Evolutionary conservation across 1,284 basidiomycete species (phyloP).

Genomic region (Microbotryum lychnidis-dioicae): DNA sequence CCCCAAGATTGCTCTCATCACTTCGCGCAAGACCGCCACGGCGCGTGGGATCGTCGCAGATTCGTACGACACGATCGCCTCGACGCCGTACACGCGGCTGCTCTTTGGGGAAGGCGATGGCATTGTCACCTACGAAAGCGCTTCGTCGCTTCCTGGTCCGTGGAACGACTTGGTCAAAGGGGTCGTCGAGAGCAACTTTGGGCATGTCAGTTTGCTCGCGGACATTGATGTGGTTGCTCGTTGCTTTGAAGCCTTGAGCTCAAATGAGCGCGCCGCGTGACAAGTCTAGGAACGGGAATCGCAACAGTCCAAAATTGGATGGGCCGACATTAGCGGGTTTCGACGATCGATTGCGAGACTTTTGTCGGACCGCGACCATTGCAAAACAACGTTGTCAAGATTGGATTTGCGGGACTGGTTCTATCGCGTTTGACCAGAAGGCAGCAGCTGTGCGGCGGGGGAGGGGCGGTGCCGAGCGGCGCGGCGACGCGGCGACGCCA

Average conservation of each 20-base stretch:
- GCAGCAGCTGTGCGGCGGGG: too few species aligned
- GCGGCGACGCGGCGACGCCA: too few species aligned
- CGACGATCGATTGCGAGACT: too few species aligned
- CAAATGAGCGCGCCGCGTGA: background rate
- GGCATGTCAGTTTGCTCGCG: constrained; percentile 36
- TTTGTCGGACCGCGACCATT: too few species aligned
- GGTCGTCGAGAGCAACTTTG: constrained; percentile 32
- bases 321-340: too few species aligned
- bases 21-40: constrained; percentile 36
- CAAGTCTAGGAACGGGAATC: too few species aligned
- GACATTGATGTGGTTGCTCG: constrained; percentile 30
- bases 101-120: constrained; percentile 36
- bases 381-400: too few species aligned
- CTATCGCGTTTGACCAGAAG: too few species aligned
- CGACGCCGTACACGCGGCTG: constrained; percentile 17
- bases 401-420: too few species aligned
- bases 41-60: constrained; percentile 36
- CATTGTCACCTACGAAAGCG: constrained; percentile 36
- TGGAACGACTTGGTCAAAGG: constrained; percentile 31
- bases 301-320: too few species aligned
- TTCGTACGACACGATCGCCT: constrained; percentile 16
- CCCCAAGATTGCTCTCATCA: constrained; percentile 38
- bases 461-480: too few species aligned
- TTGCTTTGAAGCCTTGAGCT: constrained; percentile 6
- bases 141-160: constrained; percentile 34